Evolutionary conservation across 1,284 basidiomycete species (phyloP).

Genomic region (Cryptococcus sp.): DNA sequence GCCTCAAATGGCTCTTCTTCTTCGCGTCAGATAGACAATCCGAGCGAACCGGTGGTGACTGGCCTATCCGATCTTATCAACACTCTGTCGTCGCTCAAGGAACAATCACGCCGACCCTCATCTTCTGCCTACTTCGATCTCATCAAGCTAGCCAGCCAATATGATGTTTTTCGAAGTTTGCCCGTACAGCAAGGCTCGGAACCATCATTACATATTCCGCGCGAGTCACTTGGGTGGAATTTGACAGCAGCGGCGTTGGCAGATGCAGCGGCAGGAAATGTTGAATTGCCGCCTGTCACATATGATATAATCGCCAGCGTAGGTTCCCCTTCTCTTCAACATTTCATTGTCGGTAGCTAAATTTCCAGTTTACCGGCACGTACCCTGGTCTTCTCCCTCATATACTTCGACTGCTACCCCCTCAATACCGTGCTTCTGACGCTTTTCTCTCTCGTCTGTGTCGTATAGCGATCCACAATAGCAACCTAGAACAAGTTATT

Average conservation of each 20-base stretch:
- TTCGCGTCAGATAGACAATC: no score
- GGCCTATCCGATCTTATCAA: no score
- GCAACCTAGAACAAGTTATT: constrained; percentile 27
- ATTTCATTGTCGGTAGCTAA: no score
- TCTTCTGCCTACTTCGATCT: constrained; percentile 29
- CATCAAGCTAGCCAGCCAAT: constrained; percentile 23
- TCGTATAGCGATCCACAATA: background rate
- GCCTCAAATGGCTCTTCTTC: no score
- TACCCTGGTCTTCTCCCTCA: constrained; percentile 33
- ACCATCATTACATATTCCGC: background rate
- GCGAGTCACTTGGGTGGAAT: constrained; percentile 24
- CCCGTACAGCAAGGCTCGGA: background rate
- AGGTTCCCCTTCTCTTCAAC: no score
- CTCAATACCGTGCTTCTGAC: background rate
- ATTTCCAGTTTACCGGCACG: constrained; percentile 11
- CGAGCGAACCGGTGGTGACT: no score
- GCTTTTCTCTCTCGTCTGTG: constrained; percentile 11
- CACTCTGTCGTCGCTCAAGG: constrained; percentile 19
- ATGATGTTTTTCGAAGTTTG: background rate
- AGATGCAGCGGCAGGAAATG: constrained; percentile 30
- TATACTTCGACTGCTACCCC: constrained; percentile 17
- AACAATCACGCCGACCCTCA: constrained; percentile 18
- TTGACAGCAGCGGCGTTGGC: constrained; percentile 31
- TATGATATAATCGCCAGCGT: constrained; percentile 11
- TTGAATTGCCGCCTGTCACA: constrained; percentile 29